These are phyloP conservation scores for Tagetes patula DNA, from an alignment of 129 eudicot species.

Conservation along the genomic window DNA sequence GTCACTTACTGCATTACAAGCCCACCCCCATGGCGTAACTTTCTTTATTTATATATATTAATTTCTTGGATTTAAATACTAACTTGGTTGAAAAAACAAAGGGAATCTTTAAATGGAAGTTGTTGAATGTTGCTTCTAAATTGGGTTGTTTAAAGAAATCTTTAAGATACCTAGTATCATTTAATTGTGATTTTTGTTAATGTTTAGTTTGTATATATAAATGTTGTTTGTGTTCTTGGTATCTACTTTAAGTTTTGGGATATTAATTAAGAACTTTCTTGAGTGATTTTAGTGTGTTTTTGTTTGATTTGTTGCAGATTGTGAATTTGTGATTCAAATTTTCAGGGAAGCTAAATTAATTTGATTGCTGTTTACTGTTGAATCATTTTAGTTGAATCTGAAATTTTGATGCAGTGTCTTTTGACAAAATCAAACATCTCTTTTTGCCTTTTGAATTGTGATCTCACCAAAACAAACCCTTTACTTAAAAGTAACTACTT, in stretches of 20 bases:
- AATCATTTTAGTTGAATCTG: conserved; percentile 1
- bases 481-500: conserved; percentile 14
- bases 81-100: too few species aligned
- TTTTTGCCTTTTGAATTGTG: conserved; percentile 20
- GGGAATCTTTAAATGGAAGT: not conserved
- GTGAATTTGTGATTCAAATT: not conserved
- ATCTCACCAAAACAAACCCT: conserved; percentile 6
- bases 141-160: conserved; percentile 22
- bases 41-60: conserved; percentile 4
- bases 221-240: conserved; percentile 22
- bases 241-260: not conserved
- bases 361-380: not conserved
- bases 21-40: conserved; percentile 96
- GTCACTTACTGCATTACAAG: conserved; percentile 93
- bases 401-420: not conserved
- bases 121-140: not conserved
- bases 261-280: conserved; percentile 14
- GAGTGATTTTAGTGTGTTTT: not conserved
- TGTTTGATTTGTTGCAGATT: not conserved
- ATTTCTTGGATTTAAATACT: too few species aligned
- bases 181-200: conserved; percentile 29
- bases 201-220: not conserved
- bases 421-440: conserved; percentile 7
- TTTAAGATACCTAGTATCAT: conserved; percentile 11
- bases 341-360: not conserved